Evolutionary conservation across 768 basidiomycete species (phyloP), one percentile per base, ranked within the genome.

Genomic region (Agaricus subrufescens): DNA sequence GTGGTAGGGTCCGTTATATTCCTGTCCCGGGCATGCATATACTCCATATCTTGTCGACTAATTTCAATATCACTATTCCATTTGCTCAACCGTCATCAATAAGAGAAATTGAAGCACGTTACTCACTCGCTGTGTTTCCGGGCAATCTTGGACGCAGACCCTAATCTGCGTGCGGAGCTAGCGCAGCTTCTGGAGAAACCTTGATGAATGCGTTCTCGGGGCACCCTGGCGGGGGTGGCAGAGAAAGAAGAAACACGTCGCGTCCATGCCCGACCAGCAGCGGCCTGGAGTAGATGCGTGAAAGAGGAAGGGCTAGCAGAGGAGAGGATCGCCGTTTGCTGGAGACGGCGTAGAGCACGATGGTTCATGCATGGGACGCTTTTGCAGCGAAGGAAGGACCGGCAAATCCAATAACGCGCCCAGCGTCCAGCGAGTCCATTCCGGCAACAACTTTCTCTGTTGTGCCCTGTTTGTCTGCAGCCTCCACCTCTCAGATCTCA

Each of bases 181-280:
- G 31, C 55, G 55, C 38, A 45, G 15, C 47, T 37, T 31, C 14
- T 49, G 39, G 23, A 7, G 10, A 23, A 34, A 37, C 27, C 42
- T 31, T 26, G 12, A 45, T 27, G 15, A 29, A 6, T 29, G 11
- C 27, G 26, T 8, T 40, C 2, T 29, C 44, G 31, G 38, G 34
- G 14, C 46, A 43, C 37, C 34, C 11, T 50, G 10, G 25, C 53
- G 29, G 47, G 42, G 12, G 50, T 42, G 48, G 19, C 25, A 0
- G 46, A n/a, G 19, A 25, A 50, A 15, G 56, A 51, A n/a, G 67
- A 60, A 23, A 61, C 58, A 27, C 58, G 66, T 52, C 72, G 70
- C 27, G 66, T 61, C 73, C 79, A 84, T 46, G 81, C 82, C 49
- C 75, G 76, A 60, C 72, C 72, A 19, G 82, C 81, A 54, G 79